Evolutionary conservation across 2,329 filamentous ascomycete genomes (phyloP), one percentile per base, ranked within the genome.

Genomic region (Aspergillus sp.): DNA sequence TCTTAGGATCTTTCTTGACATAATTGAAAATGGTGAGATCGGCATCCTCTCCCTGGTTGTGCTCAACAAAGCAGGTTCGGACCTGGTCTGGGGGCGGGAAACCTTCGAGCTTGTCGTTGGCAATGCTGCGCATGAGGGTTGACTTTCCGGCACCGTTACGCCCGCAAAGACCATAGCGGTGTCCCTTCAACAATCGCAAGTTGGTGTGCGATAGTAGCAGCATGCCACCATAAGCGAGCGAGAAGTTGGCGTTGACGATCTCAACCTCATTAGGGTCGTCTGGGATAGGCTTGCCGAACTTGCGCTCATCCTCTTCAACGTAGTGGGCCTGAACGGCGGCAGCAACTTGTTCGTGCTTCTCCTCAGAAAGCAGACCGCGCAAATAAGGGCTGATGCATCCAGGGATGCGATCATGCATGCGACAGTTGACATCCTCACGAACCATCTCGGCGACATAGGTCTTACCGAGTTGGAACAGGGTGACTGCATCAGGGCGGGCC

Each of bases 81-180:
- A 99, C 87, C 59, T 93, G 89, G 64, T 97, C 92, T 73, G 95
- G 92, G 15, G 91, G 82, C 39, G 95, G 95, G 80, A 99, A 99
- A 8, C 95, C 95, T 77, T 99, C 95, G 3, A 99, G 84, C 82
- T 99, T 99, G 71, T 93, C 93, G 59, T 89, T 89, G 51, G 95
- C 90, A 69, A 99, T 99, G 74, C 90, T 92, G 73, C 91, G 90
- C 95, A 99, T 98, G 58, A 99, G 84, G 1, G 95, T 99, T n/a
- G 95, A 98, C 80, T 99, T 99, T 72, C 95, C 95, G 57, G 93
- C 92, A 80, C 95, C 95, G 75, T 99, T 99, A 68, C 93, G 90
- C 69, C 95, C 95, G 70, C 93, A 97, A 17, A 99, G 89, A 74
- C 95, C 95, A 73, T 99, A 99, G 58, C 95, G 89, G 77, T 98